Conservation (phyloP, 2,329 filamentous ascomycete species). For the Ceratocystis variospora region DNA sequence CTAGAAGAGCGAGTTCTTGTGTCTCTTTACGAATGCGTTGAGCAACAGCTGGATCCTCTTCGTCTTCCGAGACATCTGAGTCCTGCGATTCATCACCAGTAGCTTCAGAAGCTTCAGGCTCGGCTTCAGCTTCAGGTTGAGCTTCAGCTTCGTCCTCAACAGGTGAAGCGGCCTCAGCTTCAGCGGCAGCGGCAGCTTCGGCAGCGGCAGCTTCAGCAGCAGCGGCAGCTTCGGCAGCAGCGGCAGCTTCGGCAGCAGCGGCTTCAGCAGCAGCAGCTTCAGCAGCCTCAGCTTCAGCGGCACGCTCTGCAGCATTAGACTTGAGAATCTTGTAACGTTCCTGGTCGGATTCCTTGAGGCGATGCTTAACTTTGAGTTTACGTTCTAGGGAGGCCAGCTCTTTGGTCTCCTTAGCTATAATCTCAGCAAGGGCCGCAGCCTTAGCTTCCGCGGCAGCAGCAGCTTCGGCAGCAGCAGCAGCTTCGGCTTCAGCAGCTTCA, state of each 20-base stretch:
- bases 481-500: constrained; percentile 10
- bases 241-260: background rate
- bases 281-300: constrained; percentile 1
- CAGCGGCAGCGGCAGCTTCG: background rate
- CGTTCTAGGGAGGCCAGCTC: constrained; percentile 11
- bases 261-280: background rate
- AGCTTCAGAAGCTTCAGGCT: background rate
- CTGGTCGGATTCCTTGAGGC: constrained; percentile 10
- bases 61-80: constrained; percentile 8
- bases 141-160: background rate
- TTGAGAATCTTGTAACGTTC: constrained; percentile 12
- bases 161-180: constrained; percentile 1
- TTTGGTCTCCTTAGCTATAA: constrained; percentile 10
- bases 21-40: constrained; percentile 10
- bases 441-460: constrained; percentile 5
- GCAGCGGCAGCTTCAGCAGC: background rate
- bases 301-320: background rate
- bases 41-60: constrained; percentile 4
- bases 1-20: constrained; percentile 5
- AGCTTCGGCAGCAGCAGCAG: background rate
- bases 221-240: background rate
- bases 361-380: background rate
- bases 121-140: background rate
- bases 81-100: constrained; percentile 5
- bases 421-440: constrained; percentile 4